phyloP scores from a whole-genome alignment of 1,284 basidiomycete genomes.

The Cerrena zonata region DNA sequence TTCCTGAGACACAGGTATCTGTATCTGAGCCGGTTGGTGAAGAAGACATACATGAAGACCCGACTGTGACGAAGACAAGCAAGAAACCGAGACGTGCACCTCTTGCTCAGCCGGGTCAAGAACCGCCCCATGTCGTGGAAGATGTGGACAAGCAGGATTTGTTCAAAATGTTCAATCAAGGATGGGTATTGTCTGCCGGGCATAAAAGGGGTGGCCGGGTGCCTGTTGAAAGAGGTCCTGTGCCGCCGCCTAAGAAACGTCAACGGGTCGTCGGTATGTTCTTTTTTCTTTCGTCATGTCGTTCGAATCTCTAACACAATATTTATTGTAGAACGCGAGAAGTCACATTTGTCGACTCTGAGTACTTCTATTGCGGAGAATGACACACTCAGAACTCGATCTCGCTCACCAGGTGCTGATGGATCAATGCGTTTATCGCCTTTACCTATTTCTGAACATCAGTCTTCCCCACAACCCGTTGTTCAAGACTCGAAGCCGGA shows the following conservation, averaged over 20 bases:
- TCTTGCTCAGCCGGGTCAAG: conserved; percentile 30
- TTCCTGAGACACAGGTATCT: background rate
- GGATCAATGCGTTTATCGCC: background rate
- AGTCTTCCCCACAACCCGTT: background rate
- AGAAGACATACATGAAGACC: no score
- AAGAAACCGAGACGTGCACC: conserved; percentile 17
- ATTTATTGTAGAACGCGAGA: conserved; percentile 32
- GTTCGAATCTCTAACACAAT: background rate
- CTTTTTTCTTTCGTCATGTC: background rate
- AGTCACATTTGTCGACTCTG: conserved; percentile 45
- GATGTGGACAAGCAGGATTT: conserved; percentile 68
- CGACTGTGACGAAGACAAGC: conserved; percentile 11
- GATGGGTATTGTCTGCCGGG: conserved; percentile 83
- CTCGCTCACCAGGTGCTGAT: background rate
- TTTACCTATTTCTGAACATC: background rate
- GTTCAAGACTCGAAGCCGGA: background rate
- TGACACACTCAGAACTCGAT: conserved; percentile 28
- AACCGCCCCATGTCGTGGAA: conserved; percentile 50
- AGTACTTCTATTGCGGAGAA: conserved; percentile 48
- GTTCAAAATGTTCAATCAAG: conserved; percentile 80
- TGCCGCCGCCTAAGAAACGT: conserved; percentile 46
- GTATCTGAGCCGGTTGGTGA: background rate
- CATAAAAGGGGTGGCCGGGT: conserved; percentile 53
- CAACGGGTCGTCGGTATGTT: conserved; percentile 42
- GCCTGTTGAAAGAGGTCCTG: conserved; percentile 35